phyloP scores from a whole-genome alignment of 2,329 filamentous ascomycete genomes.

The Hypoxylon sp. region DNA sequence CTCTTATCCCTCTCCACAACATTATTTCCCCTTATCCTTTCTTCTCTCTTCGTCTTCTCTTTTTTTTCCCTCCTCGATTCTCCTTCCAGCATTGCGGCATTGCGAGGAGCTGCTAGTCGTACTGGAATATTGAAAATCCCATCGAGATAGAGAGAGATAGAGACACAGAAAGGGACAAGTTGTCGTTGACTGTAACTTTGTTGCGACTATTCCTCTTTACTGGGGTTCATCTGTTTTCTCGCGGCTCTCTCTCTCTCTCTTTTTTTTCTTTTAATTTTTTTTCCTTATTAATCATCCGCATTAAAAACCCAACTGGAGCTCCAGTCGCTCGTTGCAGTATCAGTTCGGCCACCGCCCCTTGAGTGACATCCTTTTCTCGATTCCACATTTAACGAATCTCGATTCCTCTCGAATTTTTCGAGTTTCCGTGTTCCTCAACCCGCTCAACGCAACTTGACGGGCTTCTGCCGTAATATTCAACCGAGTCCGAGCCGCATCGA shows the following conservation, averaged over 20 bases:
- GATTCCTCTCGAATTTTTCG: slow-evolving; percentile 28
- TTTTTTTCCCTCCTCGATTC: slow-evolving; percentile 23
- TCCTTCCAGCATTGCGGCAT: slow-evolving; percentile 26
- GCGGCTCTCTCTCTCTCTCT: slow-evolving; percentile 19
- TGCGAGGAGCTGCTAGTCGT: slow-evolving; percentile 34
- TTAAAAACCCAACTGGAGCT: slow-evolving; percentile 38
- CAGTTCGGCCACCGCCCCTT: slow-evolving; percentile 38
- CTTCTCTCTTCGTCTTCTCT: slow-evolving; percentile 21
- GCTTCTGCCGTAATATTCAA: slow-evolving; percentile 27
- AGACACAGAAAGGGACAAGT: slow-evolving; percentile 1
- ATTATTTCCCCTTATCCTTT: slow-evolving; percentile 32
- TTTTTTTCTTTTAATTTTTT: slow-evolving; percentile 24
- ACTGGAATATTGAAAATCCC: slow-evolving; percentile 18
- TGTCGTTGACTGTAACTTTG: slow-evolving; percentile 17
- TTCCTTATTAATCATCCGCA: slow-evolving; percentile 36
- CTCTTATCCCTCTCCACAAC: slow-evolving; percentile 41
- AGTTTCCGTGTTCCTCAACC: slow-evolving; percentile 15
- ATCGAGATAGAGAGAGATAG: slow-evolving; percentile 23
- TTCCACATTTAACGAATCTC: slow-evolving; percentile 34
- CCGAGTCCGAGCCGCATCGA: slow-evolving; percentile 26
- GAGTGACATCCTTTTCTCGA: slow-evolving; percentile 33
- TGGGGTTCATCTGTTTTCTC: not conserved
- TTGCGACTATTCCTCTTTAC: slow-evolving; percentile 1
- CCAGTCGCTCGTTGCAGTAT: slow-evolving; percentile 43
- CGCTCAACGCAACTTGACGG: slow-evolving; percentile 27